Percentiles rank a stretch among this genome's conserved stretches.
These are phyloP conservation scores for Holtermanniella nyarrowii DNA, from an alignment of 768 basidiomycete species.

Conservation along the genomic window DNA sequence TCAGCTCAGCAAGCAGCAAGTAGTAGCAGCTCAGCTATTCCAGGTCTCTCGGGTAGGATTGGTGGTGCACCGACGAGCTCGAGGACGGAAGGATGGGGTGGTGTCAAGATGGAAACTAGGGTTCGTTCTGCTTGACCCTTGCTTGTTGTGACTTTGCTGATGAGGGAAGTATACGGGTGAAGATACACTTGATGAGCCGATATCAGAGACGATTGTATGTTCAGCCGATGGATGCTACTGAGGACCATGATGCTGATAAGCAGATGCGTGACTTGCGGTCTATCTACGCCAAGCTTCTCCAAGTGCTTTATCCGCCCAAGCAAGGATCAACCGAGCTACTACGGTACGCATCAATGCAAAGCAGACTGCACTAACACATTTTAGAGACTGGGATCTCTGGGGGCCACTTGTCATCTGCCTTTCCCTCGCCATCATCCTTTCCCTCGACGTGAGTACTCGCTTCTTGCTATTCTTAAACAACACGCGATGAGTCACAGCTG, in stretches of 20 bases:
- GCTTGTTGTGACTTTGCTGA: neutral
- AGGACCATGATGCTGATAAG: neutral
- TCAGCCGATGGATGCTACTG: conserved; percentile 4
- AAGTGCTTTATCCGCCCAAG: conserved; percentile 78
- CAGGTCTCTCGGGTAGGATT: conserved; percentile 26
- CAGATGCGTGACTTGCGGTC: conserved; percentile 81
- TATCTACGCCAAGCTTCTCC: conserved; percentile 83
- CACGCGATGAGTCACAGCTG: neutral
- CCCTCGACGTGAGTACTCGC: conserved; percentile 49
- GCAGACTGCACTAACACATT: conserved; percentile 5
- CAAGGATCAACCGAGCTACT: conserved; percentile 68
- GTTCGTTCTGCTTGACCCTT: neutral
- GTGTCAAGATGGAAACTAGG: conserved; percentile 76
- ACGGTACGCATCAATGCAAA: conserved; percentile 45
- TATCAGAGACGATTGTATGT: conserved; percentile 65
- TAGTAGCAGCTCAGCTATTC: conserved; percentile 7
- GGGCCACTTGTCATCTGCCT: conserved; percentile 60
- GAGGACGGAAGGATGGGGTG: conserved; percentile 46
- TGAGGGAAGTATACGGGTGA: conserved; percentile 59
- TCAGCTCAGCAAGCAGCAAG: too few relatives aligned
- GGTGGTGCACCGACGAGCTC: conserved; percentile 13
- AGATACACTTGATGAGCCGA: conserved; percentile 87
- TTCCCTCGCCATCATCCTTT: conserved; percentile 27
- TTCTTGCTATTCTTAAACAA: conserved; percentile 47
- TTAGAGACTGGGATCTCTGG: conserved; percentile 99